Evolutionary conservation across 2,329 filamentous ascomycete species (phyloP).

Genomic region (Nemania bipapillata): DNA sequence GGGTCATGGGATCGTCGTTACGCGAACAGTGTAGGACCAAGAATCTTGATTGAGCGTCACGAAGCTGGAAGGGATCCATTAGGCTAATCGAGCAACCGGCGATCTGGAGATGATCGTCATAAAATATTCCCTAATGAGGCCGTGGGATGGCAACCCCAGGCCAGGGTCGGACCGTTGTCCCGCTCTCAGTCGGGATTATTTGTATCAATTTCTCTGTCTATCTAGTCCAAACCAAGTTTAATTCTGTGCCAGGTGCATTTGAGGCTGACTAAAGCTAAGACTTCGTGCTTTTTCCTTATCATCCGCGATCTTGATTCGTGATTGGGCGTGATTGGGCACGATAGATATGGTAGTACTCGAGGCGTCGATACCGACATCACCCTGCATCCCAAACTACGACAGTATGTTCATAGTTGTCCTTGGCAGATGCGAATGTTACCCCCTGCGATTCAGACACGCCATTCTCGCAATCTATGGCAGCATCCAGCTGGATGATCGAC

Average conservation of each 20-base stretch:
- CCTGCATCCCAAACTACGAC: not conserved
- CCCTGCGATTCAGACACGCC: not conserved
- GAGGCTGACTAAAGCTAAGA: constrained; percentile 7
- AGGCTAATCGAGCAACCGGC: constrained; percentile 10
- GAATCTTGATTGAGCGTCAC: constrained; percentile 25
- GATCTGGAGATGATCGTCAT: constrained; percentile 22
- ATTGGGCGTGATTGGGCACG: constrained; percentile 23
- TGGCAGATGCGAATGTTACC: constrained; percentile 14
- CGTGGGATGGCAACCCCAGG: not conserved
- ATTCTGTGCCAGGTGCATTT: not conserved
- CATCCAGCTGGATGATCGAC: constrained; percentile 2
- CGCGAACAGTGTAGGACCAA: constrained; percentile 3
- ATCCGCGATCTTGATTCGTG: constrained; percentile 10
- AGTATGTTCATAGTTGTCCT: not conserved
- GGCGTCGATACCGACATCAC: constrained; percentile 5
- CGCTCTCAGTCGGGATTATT: constrained; percentile 1
- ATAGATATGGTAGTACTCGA: constrained; percentile 15
- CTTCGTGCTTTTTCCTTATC: constrained; percentile 11
- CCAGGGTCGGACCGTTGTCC: constrained; percentile 26
- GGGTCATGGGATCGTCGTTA: constrained; percentile 7
- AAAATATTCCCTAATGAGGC: constrained; percentile 15
- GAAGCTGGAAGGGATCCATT: constrained; percentile 16
- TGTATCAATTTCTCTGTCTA: not conserved
- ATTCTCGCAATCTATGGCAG: not conserved
- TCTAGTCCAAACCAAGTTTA: not conserved